Conservation (phyloP, 306 rosid genomes). For the Rosa multiflora region DNA sequence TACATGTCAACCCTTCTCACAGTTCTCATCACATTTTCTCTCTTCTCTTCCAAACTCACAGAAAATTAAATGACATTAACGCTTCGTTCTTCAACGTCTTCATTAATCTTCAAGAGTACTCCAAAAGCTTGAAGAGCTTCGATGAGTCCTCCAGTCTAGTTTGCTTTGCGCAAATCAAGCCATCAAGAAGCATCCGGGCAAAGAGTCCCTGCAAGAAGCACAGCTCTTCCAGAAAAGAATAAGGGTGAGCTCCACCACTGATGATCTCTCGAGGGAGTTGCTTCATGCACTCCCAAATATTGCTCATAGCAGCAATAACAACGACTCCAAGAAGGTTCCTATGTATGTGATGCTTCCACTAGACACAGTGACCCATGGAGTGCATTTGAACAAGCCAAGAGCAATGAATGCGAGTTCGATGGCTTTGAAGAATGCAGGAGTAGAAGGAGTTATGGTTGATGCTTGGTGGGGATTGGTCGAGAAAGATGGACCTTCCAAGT, state of each 20-base stretch:
- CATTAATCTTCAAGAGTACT: no score
- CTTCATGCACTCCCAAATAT: conserved; percentile 39
- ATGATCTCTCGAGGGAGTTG: conserved; percentile 38
- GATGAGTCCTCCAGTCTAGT: conserved; percentile 31
- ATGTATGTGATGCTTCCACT: conserved; percentile 86
- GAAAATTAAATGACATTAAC: no score
- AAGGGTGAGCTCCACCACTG: neutral
- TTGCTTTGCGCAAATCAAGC: conserved; percentile 38
- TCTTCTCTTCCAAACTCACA: no score
- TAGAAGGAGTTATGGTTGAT: conserved; percentile 95
- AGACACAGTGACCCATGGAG: conserved; percentile 63
- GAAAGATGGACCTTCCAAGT: conserved; percentile 69
- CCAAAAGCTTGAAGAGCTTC: conserved; percentile 32
- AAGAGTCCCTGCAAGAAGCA: conserved; percentile 41
- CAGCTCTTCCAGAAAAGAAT: conserved; percentile 11
- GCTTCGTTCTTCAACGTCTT: no score
- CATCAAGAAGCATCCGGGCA: conserved; percentile 32
- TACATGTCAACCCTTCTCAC: no score
- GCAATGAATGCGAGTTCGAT: conserved; percentile 85
- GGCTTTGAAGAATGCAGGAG: conserved; percentile 86
- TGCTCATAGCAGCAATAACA: conserved; percentile 16
- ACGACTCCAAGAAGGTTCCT: conserved; percentile 46
- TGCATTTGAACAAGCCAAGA: conserved; percentile 58
- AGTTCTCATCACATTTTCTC: no score
- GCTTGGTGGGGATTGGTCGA: conserved; percentile 99